Evolutionary conservation across 2,329 filamentous ascomycete species (phyloP), one percentile per base, ranked within the genome.

Genomic region (Arthrinium puccinioides): DNA sequence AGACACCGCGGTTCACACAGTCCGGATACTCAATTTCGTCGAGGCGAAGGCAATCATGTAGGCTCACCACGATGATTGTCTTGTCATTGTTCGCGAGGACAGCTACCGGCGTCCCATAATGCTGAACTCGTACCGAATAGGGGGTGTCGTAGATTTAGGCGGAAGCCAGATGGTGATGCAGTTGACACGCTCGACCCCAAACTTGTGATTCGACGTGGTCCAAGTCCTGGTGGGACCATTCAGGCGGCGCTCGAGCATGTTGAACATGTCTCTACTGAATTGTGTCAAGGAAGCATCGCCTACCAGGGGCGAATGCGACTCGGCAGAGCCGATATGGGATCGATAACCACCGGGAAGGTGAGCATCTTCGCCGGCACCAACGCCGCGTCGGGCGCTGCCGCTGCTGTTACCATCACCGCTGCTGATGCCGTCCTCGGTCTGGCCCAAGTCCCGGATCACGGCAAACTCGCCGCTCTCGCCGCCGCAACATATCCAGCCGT

Each of bases 1-100:
- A 82, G n/a, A 89, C 78, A 23, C 89, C 87, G 53, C 94, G 87
- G 52, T 98, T 98, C 66, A 97, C 90, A 46, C 81, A 84, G 54
- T 90, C 84, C 5, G 85, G 82, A 46, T 94, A 82, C 4, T 76
- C 71, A 37, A 96, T 66, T 29, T 80, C 72, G 38, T 85, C 79
- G 16, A 94, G 63, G 24, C 83, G 69, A 42, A 84, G 70, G 11
- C 60, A 58, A 36, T 82, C 76, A 20, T 75, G 69, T 15, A 97
- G 67, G 33, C 82, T 84, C 54, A 94, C 87, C n/a, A 96, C 65
- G 20, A 83, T 82, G 39, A 97, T 84, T 2, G 85, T 87, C 56
- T 81, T 83, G 63, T 97, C 92, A 56, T 98, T 98, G 63, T 96
- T 96, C 31, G 85, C 79, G 51, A 96, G 65, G 31, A 86, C 73